These are phyloP conservation scores for Ogataea paraovalis DNA, from an alignment of 805 yeast species.

Conservation along the genomic window DNA sequence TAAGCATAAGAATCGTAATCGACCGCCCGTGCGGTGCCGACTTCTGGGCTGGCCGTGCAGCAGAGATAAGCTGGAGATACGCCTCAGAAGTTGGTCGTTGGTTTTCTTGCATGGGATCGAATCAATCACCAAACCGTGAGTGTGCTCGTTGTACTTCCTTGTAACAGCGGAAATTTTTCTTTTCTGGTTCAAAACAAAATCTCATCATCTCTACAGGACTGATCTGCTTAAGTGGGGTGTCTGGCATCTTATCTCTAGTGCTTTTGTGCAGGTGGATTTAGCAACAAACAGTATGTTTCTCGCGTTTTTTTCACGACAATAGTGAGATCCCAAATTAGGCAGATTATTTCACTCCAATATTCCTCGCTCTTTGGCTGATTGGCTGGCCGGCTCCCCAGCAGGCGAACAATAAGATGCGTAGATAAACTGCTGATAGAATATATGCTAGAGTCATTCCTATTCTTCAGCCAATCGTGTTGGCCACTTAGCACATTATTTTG, in stretches of 20 bases:
- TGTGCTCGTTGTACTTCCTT: too few relatives aligned
- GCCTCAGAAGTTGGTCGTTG: too few relatives aligned
- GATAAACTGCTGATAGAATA: conserved; percentile 1
- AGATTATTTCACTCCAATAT: neutral
- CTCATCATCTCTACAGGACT: too few relatives aligned
- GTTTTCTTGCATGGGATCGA: too few relatives aligned
- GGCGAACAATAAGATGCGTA: neutral
- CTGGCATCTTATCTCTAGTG: neutral
- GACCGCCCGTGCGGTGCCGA: too few relatives aligned
- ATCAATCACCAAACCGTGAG: too few relatives aligned
- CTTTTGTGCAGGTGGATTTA: neutral
- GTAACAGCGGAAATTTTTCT: too few relatives aligned
- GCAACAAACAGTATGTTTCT: neutral
- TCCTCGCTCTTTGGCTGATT: neutral
- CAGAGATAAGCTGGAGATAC: neutral
- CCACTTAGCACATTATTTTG: neutral
- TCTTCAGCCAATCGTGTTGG: neutral
- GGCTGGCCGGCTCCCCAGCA: neutral
- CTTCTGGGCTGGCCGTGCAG: neutral
- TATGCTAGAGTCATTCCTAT: neutral
- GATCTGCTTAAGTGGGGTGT: too few relatives aligned
- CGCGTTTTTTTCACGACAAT: conserved; percentile 37
- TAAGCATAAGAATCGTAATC: too few relatives aligned
- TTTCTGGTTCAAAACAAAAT: too few relatives aligned
- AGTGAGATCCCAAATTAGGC: conserved; percentile 20